Evolutionary conservation across 2,329 filamentous ascomycete genomes (phyloP).

Genomic region (Paecilomyces variotii): DNA sequence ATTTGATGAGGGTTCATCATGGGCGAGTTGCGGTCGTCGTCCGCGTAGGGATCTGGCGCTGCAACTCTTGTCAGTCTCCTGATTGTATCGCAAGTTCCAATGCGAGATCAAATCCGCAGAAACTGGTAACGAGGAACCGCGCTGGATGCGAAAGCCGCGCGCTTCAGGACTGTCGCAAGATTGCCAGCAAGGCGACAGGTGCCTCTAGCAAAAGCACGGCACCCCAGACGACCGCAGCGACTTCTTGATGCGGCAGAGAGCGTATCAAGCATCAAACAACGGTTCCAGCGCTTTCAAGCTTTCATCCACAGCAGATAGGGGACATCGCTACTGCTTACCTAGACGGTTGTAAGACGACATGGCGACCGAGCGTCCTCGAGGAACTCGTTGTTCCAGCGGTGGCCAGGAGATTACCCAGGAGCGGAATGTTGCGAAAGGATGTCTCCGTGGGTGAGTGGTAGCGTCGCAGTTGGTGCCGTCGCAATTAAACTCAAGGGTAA

Average conservation of each 20-base stretch:
- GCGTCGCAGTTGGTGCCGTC: background rate
- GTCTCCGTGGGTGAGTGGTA: background rate
- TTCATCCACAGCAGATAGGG: conserved; percentile 9
- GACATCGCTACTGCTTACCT: conserved; percentile 46
- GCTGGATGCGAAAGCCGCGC: background rate
- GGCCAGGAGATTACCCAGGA: conserved; percentile 24
- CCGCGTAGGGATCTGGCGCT: conserved; percentile 31
- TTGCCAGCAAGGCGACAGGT: conserved; percentile 4
- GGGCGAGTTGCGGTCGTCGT: conserved; percentile 34
- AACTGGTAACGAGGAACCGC: background rate
- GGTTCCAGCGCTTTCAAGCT: background rate
- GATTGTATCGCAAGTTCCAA: background rate
- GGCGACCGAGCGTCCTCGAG: conserved; percentile 12
- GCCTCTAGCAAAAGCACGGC: conserved; percentile 13
- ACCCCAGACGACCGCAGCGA: background rate
- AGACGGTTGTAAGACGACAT: conserved; percentile 67
- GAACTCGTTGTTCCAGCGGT: conserved; percentile 15
- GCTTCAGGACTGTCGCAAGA: background rate
- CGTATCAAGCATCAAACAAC: background rate
- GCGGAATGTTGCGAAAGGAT: conserved; percentile 12
- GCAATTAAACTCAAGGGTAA: background rate
- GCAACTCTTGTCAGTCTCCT: background rate
- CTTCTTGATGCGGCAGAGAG: background rate
- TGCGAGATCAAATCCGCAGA: background rate
- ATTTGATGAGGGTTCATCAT: conserved; percentile 48